Evolutionary conservation across 495 filamentous ascomycete species (phyloP), one percentile per base, ranked within the genome.

Genomic region (Penicillium chermesinum): DNA sequence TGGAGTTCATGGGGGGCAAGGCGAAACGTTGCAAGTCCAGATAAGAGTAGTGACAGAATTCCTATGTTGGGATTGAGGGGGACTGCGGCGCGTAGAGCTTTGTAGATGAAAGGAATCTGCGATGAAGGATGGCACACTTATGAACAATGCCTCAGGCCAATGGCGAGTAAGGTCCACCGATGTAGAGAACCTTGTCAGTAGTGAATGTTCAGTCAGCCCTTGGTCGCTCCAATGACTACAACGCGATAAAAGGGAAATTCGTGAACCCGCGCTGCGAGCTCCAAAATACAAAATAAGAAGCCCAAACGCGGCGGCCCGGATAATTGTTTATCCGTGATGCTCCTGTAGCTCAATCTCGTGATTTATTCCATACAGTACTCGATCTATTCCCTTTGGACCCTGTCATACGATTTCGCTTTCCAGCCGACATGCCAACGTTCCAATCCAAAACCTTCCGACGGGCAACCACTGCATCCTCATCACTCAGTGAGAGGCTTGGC

Each of bases 361-460:
- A n/a, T n/a, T n/a, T n/a, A n/a, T n/a, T n/a, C n/a, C n/a, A n/a
- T n/a, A n/a, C n/a, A n/a, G n/a, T n/a, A n/a, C n/a, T n/a, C n/a
- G n/a, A n/a, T n/a, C n/a, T n/a, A n/a, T n/a, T n/a, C n/a, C n/a
- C n/a, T n/a, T n/a, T n/a, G n/a, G n/a, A n/a, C n/a, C n/a, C n/a
- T n/a, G n/a, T n/a, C n/a, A n/a, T n/a, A n/a, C n/a, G n/a, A 36
- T 30, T 7, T 35, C 34, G 27, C 25, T 10, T 30, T 34, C n/a
- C 4, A 34, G 9, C 10, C 14, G 37, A 48, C 50, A 95, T 95
- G 90, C 79, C 79, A 16, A 72, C 77, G 32, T 95, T 95, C 55
- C 77, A 69, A 40, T 75, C 76, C 44, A 89, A 89, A 54, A 85
- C 86, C 38, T 96, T 83, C 64, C 80, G 79, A 22, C 73, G 56